Evolutionary conservation across 176 grass and related monocot species (phyloP), one percentile per base, ranked within the genome.

Genomic region (Oryza glaberrima): DNA sequence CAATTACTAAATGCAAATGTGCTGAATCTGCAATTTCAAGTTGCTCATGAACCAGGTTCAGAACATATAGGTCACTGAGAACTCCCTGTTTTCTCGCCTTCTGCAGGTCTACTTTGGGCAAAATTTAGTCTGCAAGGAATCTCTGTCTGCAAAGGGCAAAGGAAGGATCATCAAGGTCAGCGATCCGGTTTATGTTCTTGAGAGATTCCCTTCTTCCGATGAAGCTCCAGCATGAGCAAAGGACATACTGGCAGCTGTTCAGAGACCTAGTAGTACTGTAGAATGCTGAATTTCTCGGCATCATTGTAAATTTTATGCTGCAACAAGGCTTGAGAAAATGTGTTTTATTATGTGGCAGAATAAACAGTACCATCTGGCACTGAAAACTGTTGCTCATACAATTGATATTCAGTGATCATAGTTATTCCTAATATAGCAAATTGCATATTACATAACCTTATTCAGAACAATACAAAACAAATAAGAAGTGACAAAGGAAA

Each of bases 41-140:
- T 0, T 28, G 28, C 28, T 28, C 28, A 28, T 0, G 28, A 28
- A 28, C 28, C 0, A 28, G 1, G 28, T 28, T 28, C 28, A 28
- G 28, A 28, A 28, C 28, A 28, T 28, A 28, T 28, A 28, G 28
- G 28, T 28, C 28, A 28, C 28, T 28, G 28, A 28, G 10, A 34
- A 2, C 11, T 45, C 25, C 47, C 51, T 25, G 10, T 69, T 67
- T 79, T 6, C 7, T 80, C 45, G 4, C 15, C 40, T 86, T 81
- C 14, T 83, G 2, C 81, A 95, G 93, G 93, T 93, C 7, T 98
- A 85, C 65, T 95, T 98, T 68, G 91, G 93, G 28, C 95, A 98
- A 68, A 95, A 95, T 90, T 41, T 95, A 79, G 91, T 95, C 28
- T 98, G 91, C 77, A 90, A 80, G 77, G 95, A 95, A 67, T 94